Conservation (phyloP, 2,329 filamentous ascomycete species). For the Ascochyta pisi region DNA sequence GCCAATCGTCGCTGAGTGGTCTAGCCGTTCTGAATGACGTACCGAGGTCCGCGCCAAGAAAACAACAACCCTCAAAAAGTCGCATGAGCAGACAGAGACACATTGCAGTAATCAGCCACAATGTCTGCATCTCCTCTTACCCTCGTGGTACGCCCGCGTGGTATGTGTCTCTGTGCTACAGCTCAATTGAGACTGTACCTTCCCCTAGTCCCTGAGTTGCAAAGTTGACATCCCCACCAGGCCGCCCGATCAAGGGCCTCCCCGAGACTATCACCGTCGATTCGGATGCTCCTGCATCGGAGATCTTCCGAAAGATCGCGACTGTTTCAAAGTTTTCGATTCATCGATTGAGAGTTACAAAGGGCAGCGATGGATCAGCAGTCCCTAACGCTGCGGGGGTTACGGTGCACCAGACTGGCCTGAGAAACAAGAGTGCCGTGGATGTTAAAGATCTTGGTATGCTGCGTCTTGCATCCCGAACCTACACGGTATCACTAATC, state of each 20-base stretch:
- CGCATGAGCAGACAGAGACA: constrained; percentile 1
- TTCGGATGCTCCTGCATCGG: constrained; percentile 58
- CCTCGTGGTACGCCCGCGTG: constrained; percentile 55
- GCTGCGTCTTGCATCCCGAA: neutral
- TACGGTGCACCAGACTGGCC: constrained; percentile 62
- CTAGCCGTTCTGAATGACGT: constrained; percentile 14
- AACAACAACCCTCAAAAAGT: constrained; percentile 18
- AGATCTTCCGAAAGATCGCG: constrained; percentile 66
- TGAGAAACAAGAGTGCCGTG: constrained; percentile 67
- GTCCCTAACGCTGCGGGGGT: constrained; percentile 62
- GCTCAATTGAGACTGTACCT: constrained; percentile 7
- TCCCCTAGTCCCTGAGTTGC: constrained; percentile 12
- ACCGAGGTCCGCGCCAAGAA: constrained; percentile 18
- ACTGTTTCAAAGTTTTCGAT: constrained; percentile 61
- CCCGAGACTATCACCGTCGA: constrained; percentile 63
- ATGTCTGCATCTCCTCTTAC: constrained; percentile 55
- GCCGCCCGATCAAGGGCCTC: constrained; percentile 67
- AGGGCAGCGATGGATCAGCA: constrained; percentile 66
- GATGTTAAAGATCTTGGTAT: constrained; percentile 93
- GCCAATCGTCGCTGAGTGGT: constrained; percentile 7
- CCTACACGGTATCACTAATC: constrained; percentile 8
- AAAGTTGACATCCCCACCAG: constrained; percentile 45
- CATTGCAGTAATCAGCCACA: constrained; percentile 14
- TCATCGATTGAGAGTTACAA: constrained; percentile 69
- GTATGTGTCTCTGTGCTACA: constrained; percentile 37